A percentile compares a stretch with the other conserved stretches of the same genome.
phyloP scores from a whole-genome alignment of 2,329 filamentous ascomycete species.

The Diaporthe velutina region DNA sequence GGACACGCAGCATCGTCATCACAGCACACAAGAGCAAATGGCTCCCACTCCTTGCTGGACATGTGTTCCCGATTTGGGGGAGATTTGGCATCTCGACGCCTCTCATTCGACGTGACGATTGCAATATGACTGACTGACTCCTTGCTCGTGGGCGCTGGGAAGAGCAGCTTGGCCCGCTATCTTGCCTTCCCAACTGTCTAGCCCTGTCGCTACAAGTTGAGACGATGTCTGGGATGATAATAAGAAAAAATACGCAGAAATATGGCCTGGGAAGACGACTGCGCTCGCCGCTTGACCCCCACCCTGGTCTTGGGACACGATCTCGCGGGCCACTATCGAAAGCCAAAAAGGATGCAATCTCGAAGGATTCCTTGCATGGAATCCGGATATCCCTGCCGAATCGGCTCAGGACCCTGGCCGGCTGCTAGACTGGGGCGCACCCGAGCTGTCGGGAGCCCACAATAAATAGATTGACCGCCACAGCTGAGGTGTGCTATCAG shows the following conservation, averaged over 20 bases:
- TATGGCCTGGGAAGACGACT: not conserved
- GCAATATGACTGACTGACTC: not conserved
- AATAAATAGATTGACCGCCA: slow-evolving; percentile 9
- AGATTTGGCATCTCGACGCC: slow-evolving; percentile 12
- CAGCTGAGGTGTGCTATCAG: not conserved
- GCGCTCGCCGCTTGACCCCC: not conserved
- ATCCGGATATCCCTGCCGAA: slow-evolving; percentile 19
- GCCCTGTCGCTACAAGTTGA: not conserved
- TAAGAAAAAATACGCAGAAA: not conserved
- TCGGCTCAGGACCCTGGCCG: slow-evolving; percentile 2
- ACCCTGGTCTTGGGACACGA: not conserved
- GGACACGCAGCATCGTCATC: not conserved
- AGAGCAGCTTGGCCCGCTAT: not conserved
- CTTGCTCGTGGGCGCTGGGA: not conserved
- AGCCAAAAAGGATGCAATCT: slow-evolving; percentile 26
- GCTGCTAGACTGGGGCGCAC: slow-evolving; percentile 8
- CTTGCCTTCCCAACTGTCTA: not conserved
- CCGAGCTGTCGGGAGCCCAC: slow-evolving; percentile 28
- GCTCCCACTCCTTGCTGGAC: not conserved
- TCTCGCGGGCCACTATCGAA: slow-evolving; percentile 24
- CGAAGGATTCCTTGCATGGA: slow-evolving; percentile 9
- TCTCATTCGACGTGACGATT: slow-evolving; percentile 9
- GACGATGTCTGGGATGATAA: not conserved
- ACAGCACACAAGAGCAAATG: slow-evolving; percentile 2
- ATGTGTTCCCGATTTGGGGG: not conserved